Conservation (phyloP, 306 rosid species). For the Vigna trinervia region DNA sequence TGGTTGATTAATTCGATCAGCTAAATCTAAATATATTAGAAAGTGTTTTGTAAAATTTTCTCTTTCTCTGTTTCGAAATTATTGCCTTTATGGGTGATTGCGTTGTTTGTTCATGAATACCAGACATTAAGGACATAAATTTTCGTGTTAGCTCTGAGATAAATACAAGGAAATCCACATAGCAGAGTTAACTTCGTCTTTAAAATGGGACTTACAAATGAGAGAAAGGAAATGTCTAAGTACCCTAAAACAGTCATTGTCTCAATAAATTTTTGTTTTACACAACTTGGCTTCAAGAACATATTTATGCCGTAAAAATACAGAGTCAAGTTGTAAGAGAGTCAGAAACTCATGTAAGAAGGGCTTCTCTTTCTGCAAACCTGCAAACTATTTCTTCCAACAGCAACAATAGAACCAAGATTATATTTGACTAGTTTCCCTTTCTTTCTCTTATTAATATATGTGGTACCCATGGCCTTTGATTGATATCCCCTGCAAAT, state of each 20-base stretch:
- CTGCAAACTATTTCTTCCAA: conserved; percentile 44
- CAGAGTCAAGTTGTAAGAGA: conserved; percentile 43
- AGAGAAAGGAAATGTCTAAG: conserved; percentile 50
- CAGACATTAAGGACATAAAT: conserved; percentile 19
- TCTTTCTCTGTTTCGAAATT: background rate
- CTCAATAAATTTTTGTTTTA: conserved; percentile 45
- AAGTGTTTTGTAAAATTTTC: background rate
- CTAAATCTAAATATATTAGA: background rate
- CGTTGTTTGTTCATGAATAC: background rate
- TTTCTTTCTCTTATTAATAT: conserved; percentile 62
- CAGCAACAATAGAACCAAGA: conserved; percentile 28
- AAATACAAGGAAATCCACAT: conserved; percentile 27
- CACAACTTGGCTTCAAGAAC: conserved; percentile 43
- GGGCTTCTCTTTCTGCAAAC: conserved; percentile 48
- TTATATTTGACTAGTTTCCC: conserved; percentile 47
- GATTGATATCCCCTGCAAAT: conserved; percentile 37
- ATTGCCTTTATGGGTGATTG: conserved; percentile 1
- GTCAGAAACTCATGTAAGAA: conserved; percentile 49
- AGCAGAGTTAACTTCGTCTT: conserved; percentile 43
- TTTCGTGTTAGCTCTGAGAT: background rate
- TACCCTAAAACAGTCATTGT: conserved; percentile 55
- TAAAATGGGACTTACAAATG: conserved; percentile 55
- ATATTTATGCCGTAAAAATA: conserved; percentile 14
- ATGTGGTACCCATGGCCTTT: conserved; percentile 49
- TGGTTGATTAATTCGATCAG: conserved; percentile 12